Conservation (phyloP, 208 protist species). For the Acanthamoeba culbertsoni region DNA sequence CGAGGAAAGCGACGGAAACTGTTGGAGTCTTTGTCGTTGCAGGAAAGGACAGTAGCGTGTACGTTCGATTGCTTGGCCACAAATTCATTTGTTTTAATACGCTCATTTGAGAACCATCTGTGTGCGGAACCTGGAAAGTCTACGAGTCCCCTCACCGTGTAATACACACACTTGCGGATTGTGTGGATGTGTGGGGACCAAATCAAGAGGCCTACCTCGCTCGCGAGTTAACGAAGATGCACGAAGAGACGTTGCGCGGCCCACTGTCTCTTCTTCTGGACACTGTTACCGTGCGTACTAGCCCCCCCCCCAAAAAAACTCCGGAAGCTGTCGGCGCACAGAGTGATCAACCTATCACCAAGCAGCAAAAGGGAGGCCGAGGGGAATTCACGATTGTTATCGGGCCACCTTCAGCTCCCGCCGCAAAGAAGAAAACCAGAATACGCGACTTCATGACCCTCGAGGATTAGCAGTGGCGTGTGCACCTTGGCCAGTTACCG, state of each 20-base stretch:
- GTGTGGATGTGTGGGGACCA: constrained; percentile 26
- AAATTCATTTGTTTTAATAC: neutral
- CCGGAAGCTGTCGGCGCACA: neutral
- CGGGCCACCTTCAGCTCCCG: no score
- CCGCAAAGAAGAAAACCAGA: no score
- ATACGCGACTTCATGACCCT: no score
- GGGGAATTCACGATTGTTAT: neutral
- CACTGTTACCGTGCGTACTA: neutral
- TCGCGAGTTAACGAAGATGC: neutral
- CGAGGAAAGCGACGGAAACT: neutral
- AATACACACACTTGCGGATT: neutral
- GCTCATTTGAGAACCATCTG: neutral
- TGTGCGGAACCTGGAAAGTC: neutral
- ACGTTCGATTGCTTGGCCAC: neutral
- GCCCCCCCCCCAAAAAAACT: no score
- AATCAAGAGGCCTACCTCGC: constrained; percentile 40
- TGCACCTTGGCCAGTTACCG: no score
- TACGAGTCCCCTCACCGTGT: constrained; percentile 3
- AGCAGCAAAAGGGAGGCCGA: neutral
- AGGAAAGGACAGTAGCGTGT: constrained; percentile 26
- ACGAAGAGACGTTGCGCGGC: neutral
- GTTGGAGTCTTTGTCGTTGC: neutral
- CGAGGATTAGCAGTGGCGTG: no score
- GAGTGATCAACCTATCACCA: neutral
- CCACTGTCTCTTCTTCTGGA: neutral